These are phyloP conservation scores for Colletotrichum higginsianum DNA, from an alignment of 2,329 filamentous ascomycete species.

Conservation along the genomic window DNA sequence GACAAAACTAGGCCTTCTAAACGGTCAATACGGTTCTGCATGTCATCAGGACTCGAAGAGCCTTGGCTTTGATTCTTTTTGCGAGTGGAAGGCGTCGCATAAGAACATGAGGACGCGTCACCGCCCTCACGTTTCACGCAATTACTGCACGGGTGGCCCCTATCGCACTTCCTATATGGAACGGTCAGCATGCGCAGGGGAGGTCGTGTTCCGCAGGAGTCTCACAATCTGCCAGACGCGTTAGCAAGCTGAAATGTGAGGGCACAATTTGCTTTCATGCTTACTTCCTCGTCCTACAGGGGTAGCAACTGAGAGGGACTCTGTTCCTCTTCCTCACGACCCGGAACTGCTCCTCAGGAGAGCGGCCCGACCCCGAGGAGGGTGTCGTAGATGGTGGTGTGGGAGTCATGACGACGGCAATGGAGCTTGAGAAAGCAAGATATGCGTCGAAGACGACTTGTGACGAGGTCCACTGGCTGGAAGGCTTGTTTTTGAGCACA, in stretches of 20 bases:
- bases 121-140: slow-evolving; percentile 92
- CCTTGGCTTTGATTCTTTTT: slow-evolving; percentile 81
- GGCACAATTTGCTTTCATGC: slow-evolving; percentile 46
- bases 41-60: slow-evolving; percentile 84
- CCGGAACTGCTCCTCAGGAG: slow-evolving; percentile 88
- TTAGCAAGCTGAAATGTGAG: slow-evolving; percentile 41
- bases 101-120: slow-evolving; percentile 86
- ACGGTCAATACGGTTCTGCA: slow-evolving; percentile 98
- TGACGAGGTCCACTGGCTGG: slow-evolving; percentile 16
- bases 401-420: slow-evolving; percentile 73
- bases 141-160: slow-evolving; percentile 92
- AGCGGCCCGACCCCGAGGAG: slow-evolving; percentile 78
- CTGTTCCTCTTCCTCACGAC: slow-evolving; percentile 94
- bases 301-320: slow-evolving; percentile 91
- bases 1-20: slow-evolving; percentile 93
- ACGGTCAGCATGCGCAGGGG: slow-evolving; percentile 20
- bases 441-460: not conserved
- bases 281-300: slow-evolving; percentile 93
- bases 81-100: slow-evolving; percentile 78
- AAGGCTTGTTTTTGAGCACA: slow-evolving; percentile 2
- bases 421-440: slow-evolving; percentile 7
- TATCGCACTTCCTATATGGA: slow-evolving; percentile 89
- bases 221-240: slow-evolving; percentile 55
- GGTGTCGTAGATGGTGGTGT: slow-evolving; percentile 85
- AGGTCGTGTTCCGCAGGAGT: slow-evolving; percentile 17